Conservation (phyloP, 2,329 filamentous ascomycete genomes). For the Aphanocladium album region DNA sequence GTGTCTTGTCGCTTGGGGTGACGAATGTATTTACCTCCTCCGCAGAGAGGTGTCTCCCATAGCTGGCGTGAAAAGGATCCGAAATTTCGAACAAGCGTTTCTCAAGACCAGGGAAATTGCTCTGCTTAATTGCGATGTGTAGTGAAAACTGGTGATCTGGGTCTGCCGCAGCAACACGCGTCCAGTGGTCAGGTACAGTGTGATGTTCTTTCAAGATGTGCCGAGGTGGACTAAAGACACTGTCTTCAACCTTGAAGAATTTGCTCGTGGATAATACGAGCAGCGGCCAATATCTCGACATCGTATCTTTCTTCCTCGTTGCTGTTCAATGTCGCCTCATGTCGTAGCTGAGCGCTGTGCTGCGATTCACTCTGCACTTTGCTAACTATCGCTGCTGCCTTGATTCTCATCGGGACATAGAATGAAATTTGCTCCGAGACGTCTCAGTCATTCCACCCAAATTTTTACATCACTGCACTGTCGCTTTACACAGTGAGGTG, state of each 20-base stretch:
- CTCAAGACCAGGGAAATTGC: slow-evolving; percentile 2
- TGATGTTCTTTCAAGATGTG: slow-evolving; percentile 7
- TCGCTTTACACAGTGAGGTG: too few species aligned
- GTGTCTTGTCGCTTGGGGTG: background rate
- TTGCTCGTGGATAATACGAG: background rate
- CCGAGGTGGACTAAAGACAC: background rate
- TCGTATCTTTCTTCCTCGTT: background rate
- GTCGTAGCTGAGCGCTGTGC: too few species aligned
- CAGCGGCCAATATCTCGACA: slow-evolving; percentile 2
- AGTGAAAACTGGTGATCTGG: background rate
- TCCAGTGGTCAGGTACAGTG: background rate
- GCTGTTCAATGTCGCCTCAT: too few species aligned
- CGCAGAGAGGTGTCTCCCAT: background rate
- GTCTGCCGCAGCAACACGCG: background rate
- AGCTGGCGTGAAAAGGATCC: background rate
- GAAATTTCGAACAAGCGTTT: slow-evolving; percentile 4
- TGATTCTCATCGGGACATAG: too few species aligned
- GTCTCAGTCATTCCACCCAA: too few species aligned
- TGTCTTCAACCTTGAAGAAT: background rate
- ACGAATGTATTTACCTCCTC: slow-evolving; percentile 2
- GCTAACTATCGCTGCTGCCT: too few species aligned
- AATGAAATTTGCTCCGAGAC: too few species aligned
- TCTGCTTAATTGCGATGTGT: background rate
- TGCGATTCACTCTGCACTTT: too few species aligned
- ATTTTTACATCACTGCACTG: too few species aligned